Base-by-base conservation (phyloP, 257 asterid species). In the Solanum pimpinellifolium region DNA sequence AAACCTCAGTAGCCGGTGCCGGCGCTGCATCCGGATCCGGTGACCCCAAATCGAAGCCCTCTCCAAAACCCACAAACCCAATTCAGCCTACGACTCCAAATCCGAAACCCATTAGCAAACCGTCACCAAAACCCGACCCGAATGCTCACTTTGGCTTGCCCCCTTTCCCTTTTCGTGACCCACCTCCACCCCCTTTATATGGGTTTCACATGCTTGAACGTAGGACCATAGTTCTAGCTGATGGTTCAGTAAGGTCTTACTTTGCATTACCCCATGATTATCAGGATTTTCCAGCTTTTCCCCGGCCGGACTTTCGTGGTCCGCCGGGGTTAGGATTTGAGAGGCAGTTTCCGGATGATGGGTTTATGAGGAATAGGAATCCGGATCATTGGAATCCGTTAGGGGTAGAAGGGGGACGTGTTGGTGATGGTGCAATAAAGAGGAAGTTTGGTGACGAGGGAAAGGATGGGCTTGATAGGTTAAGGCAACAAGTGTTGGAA, bases 151-250 rank as follows among this genome's bases (percentile, higher is more conserved):
- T 23, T 8, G 87, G 89, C 21, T 87, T 91, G 31, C 93, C 93
- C 18, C 91, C 90, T 83, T 91, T 92, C 77, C 98, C 95, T 59
- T 88, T 93, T 89, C 90, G 70, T 87, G 98, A 94, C 86, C 99
- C 93, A 9, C 96, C 98, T 1, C 99, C 98, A n/a, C 94, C 96
- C 16, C 98, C 98, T 12, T 88, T 98, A 8, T 97, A 97, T 85
- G 99, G 98, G 21, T 94, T 96, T 89, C 99, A 95, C 90, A 92
- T 94, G 98, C 98, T 97, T 69, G 98, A 97, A 1, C 99, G 99
- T 83, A 93, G 99, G 35, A 92, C 91, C 21, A 87, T 96, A 62
- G 91, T 90, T 86, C 93, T 95, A 10, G 93, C 96, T 39, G 99
- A 97, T 84, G 99, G 99, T 31, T 95, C 97, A 6, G 96, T 92